A percentile compares a stretch with the other conserved stretches of the same genome.
Evolutionary conservation across 495 filamentous ascomycete species (phyloP).

Genomic region (Aspergillus biplanus): DNA sequence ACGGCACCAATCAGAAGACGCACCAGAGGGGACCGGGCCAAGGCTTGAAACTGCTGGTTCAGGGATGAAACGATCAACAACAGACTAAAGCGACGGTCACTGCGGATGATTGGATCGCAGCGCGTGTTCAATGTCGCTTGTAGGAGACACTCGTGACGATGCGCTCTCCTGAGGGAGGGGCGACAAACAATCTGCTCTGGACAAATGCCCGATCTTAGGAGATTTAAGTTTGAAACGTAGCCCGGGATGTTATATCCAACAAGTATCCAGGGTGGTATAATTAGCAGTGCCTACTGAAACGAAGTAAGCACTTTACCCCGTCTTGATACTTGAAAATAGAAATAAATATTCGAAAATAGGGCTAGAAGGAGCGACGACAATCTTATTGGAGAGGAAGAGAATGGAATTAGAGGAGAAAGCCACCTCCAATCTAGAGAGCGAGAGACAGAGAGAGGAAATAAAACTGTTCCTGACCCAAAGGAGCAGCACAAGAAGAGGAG

Average conservation of each 20-base stretch:
- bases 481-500: not conserved
- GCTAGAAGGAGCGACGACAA: too few species aligned
- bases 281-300: too few species aligned
- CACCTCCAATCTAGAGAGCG: too few species aligned
- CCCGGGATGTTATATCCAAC: too few species aligned
- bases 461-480: not conserved
- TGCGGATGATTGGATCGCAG: constrained; percentile 16
- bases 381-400: not conserved
- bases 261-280: too few species aligned
- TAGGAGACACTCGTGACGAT: not conserved
- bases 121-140: not conserved
- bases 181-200: too few species aligned
- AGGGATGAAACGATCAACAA: constrained; percentile 38
- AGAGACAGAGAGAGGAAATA: not conserved
- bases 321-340: too few species aligned
- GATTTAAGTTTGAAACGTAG: too few species aligned
- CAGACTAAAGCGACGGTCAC: constrained; percentile 15
- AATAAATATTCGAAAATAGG: too few species aligned
- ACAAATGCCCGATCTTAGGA: too few species aligned
- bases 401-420: constrained; percentile 6
- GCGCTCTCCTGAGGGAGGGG: too few species aligned
- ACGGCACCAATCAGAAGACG: constrained; percentile 33
- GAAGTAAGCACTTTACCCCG: too few species aligned
- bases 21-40: constrained; percentile 7
- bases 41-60: constrained; percentile 39